Base-by-base conservation (phyloP, 1,139 yeast genomes). In the Pichia norvegensis region DNA sequence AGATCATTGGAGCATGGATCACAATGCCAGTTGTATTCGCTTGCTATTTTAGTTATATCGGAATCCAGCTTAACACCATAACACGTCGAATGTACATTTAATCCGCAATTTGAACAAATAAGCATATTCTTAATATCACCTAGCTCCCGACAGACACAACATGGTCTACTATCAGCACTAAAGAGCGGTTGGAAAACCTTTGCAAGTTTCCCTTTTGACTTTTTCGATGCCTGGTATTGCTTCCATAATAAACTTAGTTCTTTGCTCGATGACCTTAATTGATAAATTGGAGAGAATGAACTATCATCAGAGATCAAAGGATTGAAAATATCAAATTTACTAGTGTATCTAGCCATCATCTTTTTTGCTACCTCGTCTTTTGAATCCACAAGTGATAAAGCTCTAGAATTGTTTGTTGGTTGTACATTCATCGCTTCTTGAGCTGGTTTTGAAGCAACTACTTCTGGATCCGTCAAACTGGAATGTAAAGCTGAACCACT, bases 1-100 rank as follows among this genome's bases (percentile, higher is more conserved):
- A 78, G 61, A 45, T 81, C 83, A 57, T 88, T 88, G 4, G 79
- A 67, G 59, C 97, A 90, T 2, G 81, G 73, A 56, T 87, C 96
- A 65, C 97, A 90, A 31, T 74, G 64, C 97, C 97, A 90, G 43
- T 70, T 74, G 39, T 63, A 66, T 9, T 21, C 58, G 16, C 50
- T 50, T 3, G 53, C 51, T n/a, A 40, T 45, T 3, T 55, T 43
- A 23, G 35, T 42, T 3, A 43, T 42, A 0, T 52, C 49, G 3
- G 56, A 53, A 1, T 53, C 47, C 58, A 66, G 1, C 61, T 51
- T 36, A 7, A 76, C 55, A 1, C 95, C 95, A 57, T 81, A 81
- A 60, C 96, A 88, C 0, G 74, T 63, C 1, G 74, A 66, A 60
- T 90, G 97, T 1, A 82, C 88, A 46, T 72, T 72, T 23, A 86